Conservation (phyloP, 768 basidiomycete species). For the Pisolithus albus region DNA sequence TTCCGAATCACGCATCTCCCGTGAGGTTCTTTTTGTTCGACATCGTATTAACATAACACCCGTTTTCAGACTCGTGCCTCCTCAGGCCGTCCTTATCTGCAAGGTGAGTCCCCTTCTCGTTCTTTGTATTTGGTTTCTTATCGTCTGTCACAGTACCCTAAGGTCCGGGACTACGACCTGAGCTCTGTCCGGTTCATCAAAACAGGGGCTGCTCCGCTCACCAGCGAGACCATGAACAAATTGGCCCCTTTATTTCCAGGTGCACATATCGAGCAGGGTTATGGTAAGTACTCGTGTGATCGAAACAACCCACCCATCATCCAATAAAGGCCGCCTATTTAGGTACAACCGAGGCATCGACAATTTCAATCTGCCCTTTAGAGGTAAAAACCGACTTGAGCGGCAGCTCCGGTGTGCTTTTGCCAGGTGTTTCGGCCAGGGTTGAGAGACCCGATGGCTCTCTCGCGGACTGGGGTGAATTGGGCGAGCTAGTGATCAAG, state of each 20-base stretch:
- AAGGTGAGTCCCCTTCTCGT: constrained; percentile 37
- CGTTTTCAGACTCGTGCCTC: constrained; percentile 49
- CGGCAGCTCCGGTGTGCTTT: constrained; percentile 42
- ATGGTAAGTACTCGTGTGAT: constrained; percentile 32
- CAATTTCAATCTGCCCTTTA: constrained; percentile 44
- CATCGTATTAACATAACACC: not conserved
- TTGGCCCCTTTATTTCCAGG: constrained; percentile 47
- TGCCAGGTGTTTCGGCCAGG: constrained; percentile 50
- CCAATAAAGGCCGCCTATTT: not conserved
- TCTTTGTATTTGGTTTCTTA: not conserved
- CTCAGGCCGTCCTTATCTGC: constrained; percentile 59
- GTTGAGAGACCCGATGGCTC: constrained; percentile 55
- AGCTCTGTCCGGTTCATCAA: constrained; percentile 45
- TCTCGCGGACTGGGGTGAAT: constrained; percentile 46
- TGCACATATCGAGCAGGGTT: constrained; percentile 59
- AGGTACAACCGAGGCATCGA: constrained; percentile 66
- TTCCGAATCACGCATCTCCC: constrained; percentile 52
- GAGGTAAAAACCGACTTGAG: constrained; percentile 42
- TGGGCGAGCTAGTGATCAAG: constrained; percentile 53
- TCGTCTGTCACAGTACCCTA: constrained; percentile 39
- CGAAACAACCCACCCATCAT: too few relatives aligned
- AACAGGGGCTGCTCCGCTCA: constrained; percentile 59
- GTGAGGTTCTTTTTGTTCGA: constrained; percentile 26
- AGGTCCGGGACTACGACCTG: constrained; percentile 42
- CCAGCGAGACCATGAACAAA: constrained; percentile 44